Conservation (phyloP, 306 rosid genomes). For the Ormosia semicastrata region DNA sequence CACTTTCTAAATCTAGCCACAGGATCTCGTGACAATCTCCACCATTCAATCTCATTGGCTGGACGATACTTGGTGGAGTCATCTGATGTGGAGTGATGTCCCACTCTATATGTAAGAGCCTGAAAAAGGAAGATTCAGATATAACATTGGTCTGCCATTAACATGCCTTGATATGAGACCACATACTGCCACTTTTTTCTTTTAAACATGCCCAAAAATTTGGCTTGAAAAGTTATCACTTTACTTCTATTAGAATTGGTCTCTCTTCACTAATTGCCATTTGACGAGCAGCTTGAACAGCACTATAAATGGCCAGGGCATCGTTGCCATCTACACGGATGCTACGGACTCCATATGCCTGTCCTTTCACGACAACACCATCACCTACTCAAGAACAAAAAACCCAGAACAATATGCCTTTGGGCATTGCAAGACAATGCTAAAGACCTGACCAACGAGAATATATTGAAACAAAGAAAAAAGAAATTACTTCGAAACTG, state of each 20-base stretch:
- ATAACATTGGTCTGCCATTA: constrained; percentile 8
- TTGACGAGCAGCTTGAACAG: constrained; percentile 77
- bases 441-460: background rate
- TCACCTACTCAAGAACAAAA: constrained; percentile 60
- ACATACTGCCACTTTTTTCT: background rate
- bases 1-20: constrained; percentile 85
- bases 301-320: constrained; percentile 75
- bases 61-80: constrained; percentile 95
- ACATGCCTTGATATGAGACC: constrained; percentile 10
- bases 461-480: constrained; percentile 1
- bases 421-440: constrained; percentile 18
- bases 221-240: constrained; percentile 6
- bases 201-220: background rate
- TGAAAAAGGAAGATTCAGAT: constrained; percentile 30
- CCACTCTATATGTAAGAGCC: constrained; percentile 93
- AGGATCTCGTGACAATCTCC: constrained; percentile 73
- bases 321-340: constrained; percentile 96
- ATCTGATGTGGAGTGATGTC: constrained; percentile 97
- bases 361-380: constrained; percentile 82
- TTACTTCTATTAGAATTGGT: constrained; percentile 86
- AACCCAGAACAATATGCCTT: constrained; percentile 16
- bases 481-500: constrained; percentile 78
- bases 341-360: constrained; percentile 79
- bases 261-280: constrained; percentile 76
- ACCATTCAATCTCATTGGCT: constrained; percentile 71